Conservation (phyloP, 768 basidiomycete genomes). For the Psilocybe cubensis region DNA sequence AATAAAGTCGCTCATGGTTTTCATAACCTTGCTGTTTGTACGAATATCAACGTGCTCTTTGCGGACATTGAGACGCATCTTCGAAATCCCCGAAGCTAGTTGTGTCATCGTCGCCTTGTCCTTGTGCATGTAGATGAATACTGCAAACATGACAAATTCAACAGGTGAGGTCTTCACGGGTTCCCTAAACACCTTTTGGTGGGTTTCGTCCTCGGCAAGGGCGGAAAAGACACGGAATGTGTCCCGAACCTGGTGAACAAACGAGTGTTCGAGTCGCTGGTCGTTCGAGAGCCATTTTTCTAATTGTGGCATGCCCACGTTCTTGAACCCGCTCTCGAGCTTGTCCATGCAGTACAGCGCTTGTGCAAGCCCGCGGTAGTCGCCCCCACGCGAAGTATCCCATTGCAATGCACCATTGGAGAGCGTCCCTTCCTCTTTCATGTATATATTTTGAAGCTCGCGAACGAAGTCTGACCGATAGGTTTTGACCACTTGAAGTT, state of each 20-base stretch:
- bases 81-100: slow-evolving; percentile 47
- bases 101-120: slow-evolving; percentile 36
- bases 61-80: slow-evolving; percentile 62
- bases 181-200: slow-evolving; percentile 41
- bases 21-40: slow-evolving; percentile 60
- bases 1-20: slow-evolving; percentile 59
- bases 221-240: slow-evolving; percentile 51
- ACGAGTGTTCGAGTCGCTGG: slow-evolving; percentile 28
- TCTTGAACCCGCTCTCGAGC: slow-evolving; percentile 19
- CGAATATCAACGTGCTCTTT: slow-evolving; percentile 64
- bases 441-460: slow-evolving; percentile 49
- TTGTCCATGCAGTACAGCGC: slow-evolving; percentile 55
- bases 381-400: slow-evolving; percentile 52
- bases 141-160: slow-evolving; percentile 62
- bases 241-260: slow-evolving; percentile 36
- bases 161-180: slow-evolving; percentile 62
- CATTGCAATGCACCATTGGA: slow-evolving; percentile 46
- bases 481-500: slow-evolving; percentile 66
- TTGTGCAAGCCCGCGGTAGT: slow-evolving; percentile 63
- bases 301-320: slow-evolving; percentile 33
- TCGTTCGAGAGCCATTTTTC: slow-evolving; percentile 55
- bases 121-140: slow-evolving; percentile 58
- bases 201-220: slow-evolving; percentile 43
- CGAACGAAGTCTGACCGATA: slow-evolving; percentile 63
- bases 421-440: slow-evolving; percentile 41